Conservation (phyloP, 176 grass and related monocot genomes). For the Raddia distichophylla region DNA sequence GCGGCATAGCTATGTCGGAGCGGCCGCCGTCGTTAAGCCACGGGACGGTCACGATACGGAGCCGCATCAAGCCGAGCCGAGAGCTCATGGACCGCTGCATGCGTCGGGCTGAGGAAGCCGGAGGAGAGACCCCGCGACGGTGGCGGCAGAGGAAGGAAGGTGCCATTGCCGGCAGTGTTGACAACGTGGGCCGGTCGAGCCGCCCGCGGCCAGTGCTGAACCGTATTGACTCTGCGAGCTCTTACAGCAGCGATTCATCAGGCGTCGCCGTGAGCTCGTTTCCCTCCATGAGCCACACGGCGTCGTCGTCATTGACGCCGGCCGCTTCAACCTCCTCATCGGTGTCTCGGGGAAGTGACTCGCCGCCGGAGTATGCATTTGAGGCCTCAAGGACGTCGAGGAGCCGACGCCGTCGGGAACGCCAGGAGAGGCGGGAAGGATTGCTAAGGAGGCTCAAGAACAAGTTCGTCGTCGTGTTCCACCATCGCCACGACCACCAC, state of each 20-base stretch:
- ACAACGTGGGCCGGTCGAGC: background rate
- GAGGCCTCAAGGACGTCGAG: background rate
- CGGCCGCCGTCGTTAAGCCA: slow-evolving; percentile 37
- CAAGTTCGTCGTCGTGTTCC: slow-evolving; percentile 59
- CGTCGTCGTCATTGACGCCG: background rate
- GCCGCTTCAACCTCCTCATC: background rate
- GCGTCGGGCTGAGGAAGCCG: background rate
- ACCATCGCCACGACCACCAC: slow-evolving; percentile 67
- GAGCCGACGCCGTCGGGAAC: background rate
- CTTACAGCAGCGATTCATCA: slow-evolving; percentile 15
- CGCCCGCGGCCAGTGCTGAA: background rate
- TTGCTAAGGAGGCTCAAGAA: slow-evolving; percentile 52
- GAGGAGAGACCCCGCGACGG: background rate
- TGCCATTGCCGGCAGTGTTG: background rate
- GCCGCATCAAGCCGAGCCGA: slow-evolving; percentile 5
- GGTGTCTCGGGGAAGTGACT: background rate
- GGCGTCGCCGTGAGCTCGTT: background rate
- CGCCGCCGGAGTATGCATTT: background rate
- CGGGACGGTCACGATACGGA: slow-evolving; percentile 9
- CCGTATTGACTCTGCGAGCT: slow-evolving; percentile 19
- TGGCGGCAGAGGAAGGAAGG: background rate
- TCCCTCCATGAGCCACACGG: background rate
- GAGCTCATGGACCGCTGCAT: background rate
- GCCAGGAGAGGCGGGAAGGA: slow-evolving; percentile 29
- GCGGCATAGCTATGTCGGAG: background rate